Percentiles rank a stretch among this genome's conserved stretches.
phyloP scores from a whole-genome alignment of 2,329 filamentous ascomycete species.

The Blastomyces gilchristii region DNA sequence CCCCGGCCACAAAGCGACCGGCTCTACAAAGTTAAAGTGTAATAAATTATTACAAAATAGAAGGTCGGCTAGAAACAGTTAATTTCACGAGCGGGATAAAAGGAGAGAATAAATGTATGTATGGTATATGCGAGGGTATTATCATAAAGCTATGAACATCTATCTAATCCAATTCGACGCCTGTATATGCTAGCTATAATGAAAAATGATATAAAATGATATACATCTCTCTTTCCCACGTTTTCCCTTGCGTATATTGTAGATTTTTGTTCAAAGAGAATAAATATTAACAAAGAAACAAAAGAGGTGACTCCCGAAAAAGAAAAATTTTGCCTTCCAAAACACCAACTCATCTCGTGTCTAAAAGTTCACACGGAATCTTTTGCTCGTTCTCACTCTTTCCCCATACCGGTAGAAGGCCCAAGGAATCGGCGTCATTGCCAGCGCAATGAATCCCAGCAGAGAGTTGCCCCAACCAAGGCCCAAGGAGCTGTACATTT shows the following conservation, averaged over 20 bases:
- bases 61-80: no score
- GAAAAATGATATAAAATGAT: not conserved
- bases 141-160: not conserved
- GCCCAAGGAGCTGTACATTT: slow-evolving; percentile 39
- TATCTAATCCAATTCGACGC: not conserved
- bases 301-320: no score
- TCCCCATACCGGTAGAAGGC: slow-evolving; percentile 29
- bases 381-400: slow-evolving; percentile 24
- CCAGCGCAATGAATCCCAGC: slow-evolving; percentile 47
- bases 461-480: slow-evolving; percentile 45
- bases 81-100: no score
- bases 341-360: not conserved
- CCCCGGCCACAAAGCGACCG: no score
- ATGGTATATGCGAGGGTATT: not conserved
- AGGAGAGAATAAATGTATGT: not conserved
- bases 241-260: not conserved
- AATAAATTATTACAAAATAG: no score
- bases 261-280: no score
- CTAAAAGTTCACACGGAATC: slow-evolving; percentile 11
- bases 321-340: not conserved
- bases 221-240: not conserved
- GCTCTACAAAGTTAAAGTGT: no score
- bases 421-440: slow-evolving; percentile 35
- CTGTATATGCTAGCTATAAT: not conserved
- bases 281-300: no score